Base-by-base conservation (phyloP, 2,329 filamentous ascomycete genomes). In the Nigrograna mackinnonii region DNA sequence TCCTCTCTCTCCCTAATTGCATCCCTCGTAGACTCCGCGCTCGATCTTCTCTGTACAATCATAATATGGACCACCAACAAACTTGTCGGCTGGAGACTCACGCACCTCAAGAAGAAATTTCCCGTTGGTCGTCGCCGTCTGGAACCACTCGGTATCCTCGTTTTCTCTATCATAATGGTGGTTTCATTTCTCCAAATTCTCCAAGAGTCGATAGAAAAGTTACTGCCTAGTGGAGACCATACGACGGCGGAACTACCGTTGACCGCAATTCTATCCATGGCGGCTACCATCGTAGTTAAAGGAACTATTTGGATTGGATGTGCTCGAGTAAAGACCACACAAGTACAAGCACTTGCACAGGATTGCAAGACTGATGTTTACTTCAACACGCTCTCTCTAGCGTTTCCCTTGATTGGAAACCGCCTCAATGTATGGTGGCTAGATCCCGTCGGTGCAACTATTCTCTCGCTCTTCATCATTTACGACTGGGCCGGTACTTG, bases 381-480 rank as follows among this genome's bases (percentile, higher is more conserved):
- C 50, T 85, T 85, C 69, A 85, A 85, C 58, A 80, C 80, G 0
- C 73, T 84, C 5, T 83, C 80, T 12, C 75, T 85, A 1, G 70
- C 83, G 6, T 85, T 85, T 53, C 82, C 82, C 0, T 69, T 84
- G 20, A 76, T 86, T 37, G 84, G 84, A 5, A 73, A 79, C 52
- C 72, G 79, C 36, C 71, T 78, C 4, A 60, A 79, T 18, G 56
- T 85, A 12, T 87, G 84, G 84, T 87, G 84, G 84, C 72, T 87
- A 12, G 84, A 87, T 58, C 78, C 78, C 5, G 70, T 79, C 0
- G 84, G 84, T 41, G 84, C 84, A 3, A 77, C 79, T 0, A 55
- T 86, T 0, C 71, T 87, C 0, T 85, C 83, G 0, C 64, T 86
- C 4, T 86, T 79, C 68, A 85, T 87, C 61, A 86, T 87, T 52